Evolutionary conservation across 2,329 filamentous ascomycete species (phyloP).

Genomic region (Orbilia oligospora): DNA sequence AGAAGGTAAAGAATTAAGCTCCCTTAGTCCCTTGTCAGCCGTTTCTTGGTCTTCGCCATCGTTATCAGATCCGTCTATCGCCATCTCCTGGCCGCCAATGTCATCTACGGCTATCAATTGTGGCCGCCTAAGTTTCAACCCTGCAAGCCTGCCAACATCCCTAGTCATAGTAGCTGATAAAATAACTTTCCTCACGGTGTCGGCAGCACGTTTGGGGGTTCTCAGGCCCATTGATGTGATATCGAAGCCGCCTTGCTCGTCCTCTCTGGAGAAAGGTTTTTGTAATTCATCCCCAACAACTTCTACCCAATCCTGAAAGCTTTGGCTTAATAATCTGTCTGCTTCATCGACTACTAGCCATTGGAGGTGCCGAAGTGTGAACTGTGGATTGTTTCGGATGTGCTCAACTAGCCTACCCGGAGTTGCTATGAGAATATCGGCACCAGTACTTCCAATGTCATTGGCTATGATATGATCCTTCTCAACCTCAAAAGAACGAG

Average conservation of each 20-base stretch:
- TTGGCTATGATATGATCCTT: slow-evolving; percentile 73
- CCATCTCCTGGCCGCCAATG: slow-evolving; percentile 63
- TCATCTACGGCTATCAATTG: slow-evolving; percentile 82
- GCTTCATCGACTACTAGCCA: slow-evolving; percentile 96
- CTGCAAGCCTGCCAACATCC: slow-evolving; percentile 83
- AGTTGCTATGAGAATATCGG: slow-evolving; percentile 91
- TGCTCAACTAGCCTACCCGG: slow-evolving; percentile 94
- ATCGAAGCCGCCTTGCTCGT: slow-evolving; percentile 64
- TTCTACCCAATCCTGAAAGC: slow-evolving; percentile 90
- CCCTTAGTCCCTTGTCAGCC: slow-evolving; percentile 70
- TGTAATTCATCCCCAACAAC: slow-evolving; percentile 77
- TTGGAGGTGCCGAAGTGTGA: slow-evolving; percentile 81
- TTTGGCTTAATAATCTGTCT: slow-evolving; percentile 90
- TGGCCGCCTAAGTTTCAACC: slow-evolving; percentile 80
- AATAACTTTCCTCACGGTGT: slow-evolving; percentile 80
- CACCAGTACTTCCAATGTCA: slow-evolving; percentile 70
- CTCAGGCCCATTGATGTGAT: slow-evolving; percentile 62
- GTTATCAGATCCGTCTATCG: slow-evolving; percentile 64
- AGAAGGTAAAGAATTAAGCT: slow-evolving; percentile 48
- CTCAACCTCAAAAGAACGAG: slow-evolving; percentile 78
- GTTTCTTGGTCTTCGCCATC: slow-evolving; percentile 69
- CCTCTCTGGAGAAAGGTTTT: slow-evolving; percentile 71
- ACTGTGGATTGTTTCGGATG: slow-evolving; percentile 84
- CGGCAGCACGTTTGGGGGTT: slow-evolving; percentile 65
- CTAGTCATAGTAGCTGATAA: slow-evolving; percentile 93